These are phyloP conservation scores for Datisca glomerata DNA, from an alignment of 306 rosid genomes.

Conservation along the genomic window DNA sequence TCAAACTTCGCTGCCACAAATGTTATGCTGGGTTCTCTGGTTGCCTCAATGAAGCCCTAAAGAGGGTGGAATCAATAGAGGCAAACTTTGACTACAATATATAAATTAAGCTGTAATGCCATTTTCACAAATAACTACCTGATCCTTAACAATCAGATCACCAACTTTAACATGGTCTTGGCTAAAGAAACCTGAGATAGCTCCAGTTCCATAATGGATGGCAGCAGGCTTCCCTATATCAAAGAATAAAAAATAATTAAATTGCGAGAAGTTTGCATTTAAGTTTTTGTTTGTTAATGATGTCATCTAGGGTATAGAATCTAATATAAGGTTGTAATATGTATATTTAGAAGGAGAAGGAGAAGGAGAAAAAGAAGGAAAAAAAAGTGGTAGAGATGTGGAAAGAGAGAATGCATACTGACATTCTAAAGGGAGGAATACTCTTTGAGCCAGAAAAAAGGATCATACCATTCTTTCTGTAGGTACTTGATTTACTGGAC, in stretches of 20 bases:
- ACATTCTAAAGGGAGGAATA: neutral
- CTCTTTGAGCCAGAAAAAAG: neutral
- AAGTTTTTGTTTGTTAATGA: too few species aligned
- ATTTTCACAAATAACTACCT: conserved; percentile 20
- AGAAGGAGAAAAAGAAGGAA: neutral
- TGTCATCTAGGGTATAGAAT: too few species aligned
- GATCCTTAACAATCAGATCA: conserved; percentile 33
- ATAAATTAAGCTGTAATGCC: neutral
- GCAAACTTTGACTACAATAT: neutral
- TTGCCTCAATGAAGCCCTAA: conserved; percentile 50
- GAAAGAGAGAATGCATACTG: neutral
- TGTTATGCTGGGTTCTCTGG: conserved; percentile 40
- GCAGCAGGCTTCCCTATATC: conserved; percentile 35
- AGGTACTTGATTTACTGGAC: conserved; percentile 33
- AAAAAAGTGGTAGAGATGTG: neutral
- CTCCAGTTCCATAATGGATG: conserved; percentile 46
- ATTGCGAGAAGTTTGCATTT: too few species aligned
- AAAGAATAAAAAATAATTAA: too few species aligned
- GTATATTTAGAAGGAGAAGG: too few species aligned
- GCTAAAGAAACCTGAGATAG: conserved; percentile 44
- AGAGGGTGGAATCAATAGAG: neutral
- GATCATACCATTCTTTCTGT: conserved; percentile 37
- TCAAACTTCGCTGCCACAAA: conserved; percentile 37
- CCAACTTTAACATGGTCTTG: conserved; percentile 38
- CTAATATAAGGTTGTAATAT: too few species aligned